Conservation (phyloP, 202 grass and related monocot species). For the Setaria italica region DNA sequence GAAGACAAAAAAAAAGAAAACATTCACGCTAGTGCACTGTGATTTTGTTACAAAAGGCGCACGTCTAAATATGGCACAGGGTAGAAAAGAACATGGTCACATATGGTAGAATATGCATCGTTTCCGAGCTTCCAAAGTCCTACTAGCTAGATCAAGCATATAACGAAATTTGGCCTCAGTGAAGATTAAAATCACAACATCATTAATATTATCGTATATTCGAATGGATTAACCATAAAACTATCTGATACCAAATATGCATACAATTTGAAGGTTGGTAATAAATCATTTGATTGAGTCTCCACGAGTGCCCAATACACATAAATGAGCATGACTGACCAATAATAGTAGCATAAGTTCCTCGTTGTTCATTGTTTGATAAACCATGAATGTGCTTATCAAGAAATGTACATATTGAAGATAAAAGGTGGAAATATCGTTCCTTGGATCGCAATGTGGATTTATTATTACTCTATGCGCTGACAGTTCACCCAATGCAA, state of each 20-base stretch:
- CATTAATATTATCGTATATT: background rate
- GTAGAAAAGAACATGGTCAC: background rate
- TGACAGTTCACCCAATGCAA: background rate
- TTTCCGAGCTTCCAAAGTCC: background rate
- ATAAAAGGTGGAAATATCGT: background rate
- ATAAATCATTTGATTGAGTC: background rate
- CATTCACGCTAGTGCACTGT: background rate
- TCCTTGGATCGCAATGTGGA: background rate
- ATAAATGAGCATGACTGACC: background rate
- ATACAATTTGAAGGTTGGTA: background rate
- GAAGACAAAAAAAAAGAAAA: background rate
- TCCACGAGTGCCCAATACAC: background rate
- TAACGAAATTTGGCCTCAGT: background rate
- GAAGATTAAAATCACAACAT: background rate
- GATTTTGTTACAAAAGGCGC: background rate
- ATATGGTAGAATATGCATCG: background rate
- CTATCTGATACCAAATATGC: background rate
- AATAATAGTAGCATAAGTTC: background rate
- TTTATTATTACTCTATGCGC: background rate
- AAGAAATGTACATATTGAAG: background rate
- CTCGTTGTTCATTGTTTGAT: background rate
- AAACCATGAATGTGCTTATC: background rate
- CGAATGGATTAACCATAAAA: conserved; percentile 8
- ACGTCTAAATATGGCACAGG: background rate
- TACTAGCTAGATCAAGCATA: background rate